Conservation (phyloP, 345 rosid genomes). For the Raphanus sativus region DNA sequence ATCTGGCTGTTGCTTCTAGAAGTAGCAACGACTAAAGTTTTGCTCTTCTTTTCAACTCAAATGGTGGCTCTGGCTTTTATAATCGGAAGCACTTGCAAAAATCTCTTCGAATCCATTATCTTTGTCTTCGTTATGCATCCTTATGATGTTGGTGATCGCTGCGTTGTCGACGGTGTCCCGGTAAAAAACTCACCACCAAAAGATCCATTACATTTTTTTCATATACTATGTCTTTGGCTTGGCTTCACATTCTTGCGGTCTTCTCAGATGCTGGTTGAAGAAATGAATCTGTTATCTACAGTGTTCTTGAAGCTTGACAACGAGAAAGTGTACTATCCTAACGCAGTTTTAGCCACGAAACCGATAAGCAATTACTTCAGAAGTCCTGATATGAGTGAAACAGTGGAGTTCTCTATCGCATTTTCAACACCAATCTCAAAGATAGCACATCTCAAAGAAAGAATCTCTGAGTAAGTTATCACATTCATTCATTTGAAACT, state of each 20-base stretch:
- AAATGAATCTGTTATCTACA: conserved; percentile 71
- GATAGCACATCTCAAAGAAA: conserved; percentile 52
- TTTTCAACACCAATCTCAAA: conserved; percentile 62
- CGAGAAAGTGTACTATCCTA: conserved; percentile 69
- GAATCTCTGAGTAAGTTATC: conserved; percentile 50
- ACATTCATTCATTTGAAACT: background rate
- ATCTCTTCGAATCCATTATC: conserved; percentile 75
- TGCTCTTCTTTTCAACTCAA: conserved; percentile 71
- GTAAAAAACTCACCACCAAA: conserved; percentile 30
- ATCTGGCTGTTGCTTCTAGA: conserved; percentile 81
- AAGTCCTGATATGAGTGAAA: conserved; percentile 82
- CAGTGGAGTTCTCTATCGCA: conserved; percentile 61
- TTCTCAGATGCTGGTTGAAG: conserved; percentile 76
- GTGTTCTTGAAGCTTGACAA: conserved; percentile 71
- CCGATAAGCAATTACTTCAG: conserved; percentile 75
- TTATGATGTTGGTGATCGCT: conserved; percentile 76
- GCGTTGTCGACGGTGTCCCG: conserved; percentile 77
- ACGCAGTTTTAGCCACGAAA: conserved; percentile 58
- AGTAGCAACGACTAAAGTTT: conserved; percentile 78
- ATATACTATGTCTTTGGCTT: background rate
- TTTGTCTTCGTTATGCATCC: conserved; percentile 86
- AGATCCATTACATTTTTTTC: background rate
- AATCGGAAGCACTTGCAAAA: conserved; percentile 82
- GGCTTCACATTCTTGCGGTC: too few relatives aligned
- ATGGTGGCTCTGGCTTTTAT: conserved; percentile 70